Conservation (phyloP, 495 filamentous ascomycete species). For the Xylaria intraflava region DNA sequence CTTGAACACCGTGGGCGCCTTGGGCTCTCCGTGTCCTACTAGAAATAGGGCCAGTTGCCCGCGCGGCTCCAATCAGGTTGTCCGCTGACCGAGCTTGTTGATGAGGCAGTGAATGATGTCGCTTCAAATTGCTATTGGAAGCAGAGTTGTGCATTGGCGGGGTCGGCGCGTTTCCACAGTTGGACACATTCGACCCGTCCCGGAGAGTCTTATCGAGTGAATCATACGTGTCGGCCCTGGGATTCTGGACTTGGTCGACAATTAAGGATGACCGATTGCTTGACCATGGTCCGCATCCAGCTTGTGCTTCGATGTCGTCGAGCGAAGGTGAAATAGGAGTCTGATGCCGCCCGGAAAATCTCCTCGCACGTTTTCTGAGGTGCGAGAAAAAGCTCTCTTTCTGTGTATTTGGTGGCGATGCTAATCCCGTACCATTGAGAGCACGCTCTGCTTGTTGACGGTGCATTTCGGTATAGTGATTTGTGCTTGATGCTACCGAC, state of each 20-base stretch:
- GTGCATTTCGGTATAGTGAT: slow-evolving; percentile 79
- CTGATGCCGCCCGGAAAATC: slow-evolving; percentile 87
- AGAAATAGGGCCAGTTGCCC: slow-evolving; percentile 58
- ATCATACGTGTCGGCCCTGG: slow-evolving; percentile 58
- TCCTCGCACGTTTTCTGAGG: slow-evolving; percentile 83
- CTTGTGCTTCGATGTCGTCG: slow-evolving; percentile 83
- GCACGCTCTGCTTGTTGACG: slow-evolving; percentile 87
- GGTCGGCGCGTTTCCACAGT: slow-evolving; percentile 49
- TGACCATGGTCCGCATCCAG: slow-evolving; percentile 83
- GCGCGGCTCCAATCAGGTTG: slow-evolving; percentile 49
- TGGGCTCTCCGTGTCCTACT: slow-evolving; percentile 78
- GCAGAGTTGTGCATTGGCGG: slow-evolving; percentile 49
- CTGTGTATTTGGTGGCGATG: slow-evolving; percentile 59
- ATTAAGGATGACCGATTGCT: slow-evolving; percentile 78
- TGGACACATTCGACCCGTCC: slow-evolving; percentile 57
- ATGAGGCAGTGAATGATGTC: slow-evolving; percentile 72
- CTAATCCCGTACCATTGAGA: slow-evolving; percentile 69
- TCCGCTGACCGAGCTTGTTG: slow-evolving; percentile 59
- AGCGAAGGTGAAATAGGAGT: slow-evolving; percentile 61
- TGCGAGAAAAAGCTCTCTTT: slow-evolving; percentile 98
- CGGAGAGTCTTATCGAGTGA: slow-evolving; percentile 73
- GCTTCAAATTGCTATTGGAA: slow-evolving; percentile 47
- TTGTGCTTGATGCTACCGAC: slow-evolving; percentile 88
- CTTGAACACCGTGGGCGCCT: slow-evolving; percentile 68
- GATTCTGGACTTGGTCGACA: slow-evolving; percentile 56